These are phyloP conservation scores for Neurospora discreta DNA, from an alignment of 495 filamentous ascomycete species.

Conservation along the genomic window DNA sequence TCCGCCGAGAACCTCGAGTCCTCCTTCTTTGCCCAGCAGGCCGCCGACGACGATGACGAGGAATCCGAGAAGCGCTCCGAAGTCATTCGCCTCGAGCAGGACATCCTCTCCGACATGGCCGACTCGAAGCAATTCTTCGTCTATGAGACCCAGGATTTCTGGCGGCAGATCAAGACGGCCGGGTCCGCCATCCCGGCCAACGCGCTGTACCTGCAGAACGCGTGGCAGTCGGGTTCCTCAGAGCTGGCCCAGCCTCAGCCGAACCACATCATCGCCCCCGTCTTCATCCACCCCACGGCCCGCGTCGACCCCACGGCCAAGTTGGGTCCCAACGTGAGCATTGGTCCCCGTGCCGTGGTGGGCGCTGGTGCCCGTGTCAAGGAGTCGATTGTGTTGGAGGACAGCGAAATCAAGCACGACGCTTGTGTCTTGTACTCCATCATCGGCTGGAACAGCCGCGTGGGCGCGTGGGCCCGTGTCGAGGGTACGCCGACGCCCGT, in stretches of 20 bases:
- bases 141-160: constrained; percentile 98
- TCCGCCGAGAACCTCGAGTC: constrained; percentile 87
- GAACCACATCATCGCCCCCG: constrained; percentile 74
- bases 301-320: constrained; percentile 90
- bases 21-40: constrained; percentile 49
- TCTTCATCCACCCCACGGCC: constrained; percentile 96
- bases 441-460: constrained; percentile 91
- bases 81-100: constrained; percentile 91
- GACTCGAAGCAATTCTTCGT: constrained; percentile 98
- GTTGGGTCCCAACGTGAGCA: constrained; percentile 91
- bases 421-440: constrained; percentile 94
- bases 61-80: constrained; percentile 69
- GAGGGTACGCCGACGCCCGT: constrained; percentile 90
- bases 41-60: constrained; percentile 50
- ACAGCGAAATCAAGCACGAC: constrained; percentile 93
- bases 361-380: constrained; percentile 87
- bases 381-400: constrained; percentile 92
- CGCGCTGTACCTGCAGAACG: constrained; percentile 93
- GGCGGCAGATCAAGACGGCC: constrained; percentile 99
- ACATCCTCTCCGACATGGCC: constrained; percentile 91
- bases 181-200: constrained; percentile 96
- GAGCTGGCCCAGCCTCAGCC: constrained; percentile 79
- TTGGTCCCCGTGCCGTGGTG: constrained; percentile 75
- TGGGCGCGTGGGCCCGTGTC: constrained; percentile 95
- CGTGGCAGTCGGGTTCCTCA: constrained; percentile 63